These are phyloP conservation scores for Royoungia palumana DNA, from an alignment of 768 basidiomycete genomes.

Conservation along the genomic window DNA sequence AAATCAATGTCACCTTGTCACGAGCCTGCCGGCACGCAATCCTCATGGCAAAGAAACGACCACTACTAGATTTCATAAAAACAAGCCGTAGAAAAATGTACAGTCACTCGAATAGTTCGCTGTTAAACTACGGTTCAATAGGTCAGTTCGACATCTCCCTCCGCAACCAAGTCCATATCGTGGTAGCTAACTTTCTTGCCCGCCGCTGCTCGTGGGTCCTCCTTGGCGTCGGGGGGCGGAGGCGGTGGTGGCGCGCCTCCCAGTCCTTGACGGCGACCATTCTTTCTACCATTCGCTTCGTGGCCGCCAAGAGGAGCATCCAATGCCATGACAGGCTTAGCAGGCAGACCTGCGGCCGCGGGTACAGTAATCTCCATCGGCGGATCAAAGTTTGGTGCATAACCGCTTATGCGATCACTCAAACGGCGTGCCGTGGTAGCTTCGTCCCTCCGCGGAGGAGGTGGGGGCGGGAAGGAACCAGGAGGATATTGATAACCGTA, in stretches of 20 bases:
- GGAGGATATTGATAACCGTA: conserved; percentile 41
- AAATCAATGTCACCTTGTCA: conserved; percentile 29
- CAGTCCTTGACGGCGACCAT: conserved; percentile 37
- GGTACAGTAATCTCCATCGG: conserved; percentile 46
- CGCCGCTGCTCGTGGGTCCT: conserved; percentile 87
- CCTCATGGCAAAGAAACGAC: conserved; percentile 26
- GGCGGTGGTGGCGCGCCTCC: conserved; percentile 62
- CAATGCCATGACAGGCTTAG: conserved; percentile 65
- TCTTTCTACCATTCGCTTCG: conserved; percentile 32
- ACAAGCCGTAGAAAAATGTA: conserved; percentile 13
- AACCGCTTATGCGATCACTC: conserved; percentile 80
- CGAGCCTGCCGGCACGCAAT: conserved; percentile 16
- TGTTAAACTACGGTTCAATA: conserved; percentile 31
- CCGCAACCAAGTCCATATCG: conserved; percentile 92
- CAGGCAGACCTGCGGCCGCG: conserved; percentile 70
- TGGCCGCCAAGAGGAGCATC: conserved; percentile 46
- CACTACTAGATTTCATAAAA: conserved; percentile 29
- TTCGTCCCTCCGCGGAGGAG: conserved; percentile 54
- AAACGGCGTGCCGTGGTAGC: conserved; percentile 58
- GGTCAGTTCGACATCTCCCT: conserved; percentile 64
- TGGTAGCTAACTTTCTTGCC: conserved; percentile 91
- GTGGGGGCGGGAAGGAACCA: conserved; percentile 34
- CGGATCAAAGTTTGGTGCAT: conserved; percentile 49
- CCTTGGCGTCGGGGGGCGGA: conserved; percentile 84
- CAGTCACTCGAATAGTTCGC: conserved; percentile 24